Base-by-base conservation (phyloP, 257 asterid species). In the Craterostigma plantagineum region DNA sequence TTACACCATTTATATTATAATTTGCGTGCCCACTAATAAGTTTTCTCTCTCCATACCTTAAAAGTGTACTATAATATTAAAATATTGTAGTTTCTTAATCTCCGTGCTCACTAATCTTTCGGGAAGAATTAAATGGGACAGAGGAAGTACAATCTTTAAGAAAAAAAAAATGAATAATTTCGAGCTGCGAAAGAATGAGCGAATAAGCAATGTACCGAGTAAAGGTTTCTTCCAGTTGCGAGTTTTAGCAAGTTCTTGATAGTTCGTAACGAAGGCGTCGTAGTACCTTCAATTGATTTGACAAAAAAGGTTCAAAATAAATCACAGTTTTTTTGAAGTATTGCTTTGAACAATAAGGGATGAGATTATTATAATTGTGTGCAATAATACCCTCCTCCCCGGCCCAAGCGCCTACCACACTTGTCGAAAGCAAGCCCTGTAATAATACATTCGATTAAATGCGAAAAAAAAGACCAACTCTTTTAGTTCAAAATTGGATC, bases 391-490 rank as follows among this genome's bases (percentile, higher is more conserved):
- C 98, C 98, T 57, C 98, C 98, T 53, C 98, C 95, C 17, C 95
- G 93, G 52, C 98, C 93, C 62, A 90, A 60, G 16, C 98, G 94
- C 64, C 92, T 66, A 45, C 98, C 95, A 46, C 79, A 57, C 72
- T 67, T 83, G 58, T 90, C 98, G 51, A 90, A 83, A 61, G 91
- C 99, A 43, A 90, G 91, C 55, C 99, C 99, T 90, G 63, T 46
- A 35, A 16, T 53, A 41, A 9, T n/a, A 14, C 14, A 2, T 23
- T 23, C 30, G 30, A 23, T 23, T 23, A 2, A 23, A 23, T 23
- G 30, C 30, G 30, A 23, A 23, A 23, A n/a, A n/a, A 46, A 34
- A 43, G 30, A 23, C 30, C 43, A 14, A 45, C 45, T n/a, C n/a
- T 36, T 11, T 42, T 9, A 41, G 14, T 14, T 40, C 4, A 16